These are phyloP conservation scores for Physcomitrellopsis africana DNA, from an alignment of 225 moss, liverwort and hornwort species.

Conservation along the genomic window DNA sequence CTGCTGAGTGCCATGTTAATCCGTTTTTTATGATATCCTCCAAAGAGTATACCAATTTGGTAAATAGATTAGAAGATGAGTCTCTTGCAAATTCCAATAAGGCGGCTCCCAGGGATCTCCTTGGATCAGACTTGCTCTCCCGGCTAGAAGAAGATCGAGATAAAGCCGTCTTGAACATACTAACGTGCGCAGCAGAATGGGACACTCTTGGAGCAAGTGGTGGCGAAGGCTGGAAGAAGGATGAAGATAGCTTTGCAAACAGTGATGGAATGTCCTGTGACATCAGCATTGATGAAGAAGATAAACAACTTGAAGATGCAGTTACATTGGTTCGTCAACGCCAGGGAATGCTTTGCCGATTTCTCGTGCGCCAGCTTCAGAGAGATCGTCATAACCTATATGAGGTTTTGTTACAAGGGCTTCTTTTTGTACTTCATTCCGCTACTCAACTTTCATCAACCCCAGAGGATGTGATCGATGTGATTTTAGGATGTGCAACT, in stretches of 20 bases:
- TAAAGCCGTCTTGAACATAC: conserved; percentile 83
- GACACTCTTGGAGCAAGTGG: conserved; percentile 38
- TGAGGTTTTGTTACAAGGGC: conserved; percentile 87
- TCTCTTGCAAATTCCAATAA: conserved; percentile 18
- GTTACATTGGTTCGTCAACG: conserved; percentile 80
- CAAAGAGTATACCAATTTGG: conserved; percentile 61
- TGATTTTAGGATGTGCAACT: conserved; percentile 74
- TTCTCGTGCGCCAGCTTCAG: conserved; percentile 73
- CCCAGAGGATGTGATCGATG: conserved; percentile 66
- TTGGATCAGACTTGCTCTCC: conserved; percentile 49
- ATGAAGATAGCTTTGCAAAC: conserved; percentile 27
- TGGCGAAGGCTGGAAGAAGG: conserved; percentile 24
- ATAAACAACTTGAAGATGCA: conserved; percentile 75
- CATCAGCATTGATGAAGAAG: conserved; percentile 67
- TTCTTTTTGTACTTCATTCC: conserved; percentile 81
- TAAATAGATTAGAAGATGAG: conserved; percentile 42
- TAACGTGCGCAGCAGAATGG: conserved; percentile 87
- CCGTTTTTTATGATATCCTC: conserved; percentile 90
- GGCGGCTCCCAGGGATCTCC: conserved; percentile 25
- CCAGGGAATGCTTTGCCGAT: conserved; percentile 73
- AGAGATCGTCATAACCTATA: conserved; percentile 75
- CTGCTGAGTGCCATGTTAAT: conserved; percentile 92
- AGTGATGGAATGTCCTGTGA: conserved; percentile 32
- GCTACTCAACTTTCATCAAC: conserved; percentile 70
- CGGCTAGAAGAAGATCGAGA: conserved; percentile 91